Evolutionary conservation across 2,329 filamentous ascomycete genomes (phyloP).

Genomic region (Trichothecium roseum): DNA sequence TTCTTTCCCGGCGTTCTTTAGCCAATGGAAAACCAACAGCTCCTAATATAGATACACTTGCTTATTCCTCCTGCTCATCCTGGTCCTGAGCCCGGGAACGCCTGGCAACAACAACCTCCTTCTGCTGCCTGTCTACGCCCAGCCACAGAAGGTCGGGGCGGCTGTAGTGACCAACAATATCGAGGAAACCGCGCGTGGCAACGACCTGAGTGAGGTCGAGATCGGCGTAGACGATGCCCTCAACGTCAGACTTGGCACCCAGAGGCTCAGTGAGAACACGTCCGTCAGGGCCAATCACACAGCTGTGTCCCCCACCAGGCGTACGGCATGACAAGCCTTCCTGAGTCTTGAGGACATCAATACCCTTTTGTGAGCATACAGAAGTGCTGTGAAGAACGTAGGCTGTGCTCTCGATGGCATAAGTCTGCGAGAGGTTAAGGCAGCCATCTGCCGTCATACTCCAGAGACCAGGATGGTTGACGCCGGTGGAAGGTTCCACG

Average conservation of each 20-base stretch:
- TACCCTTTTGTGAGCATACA: constrained; percentile 27
- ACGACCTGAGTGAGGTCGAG: constrained; percentile 32
- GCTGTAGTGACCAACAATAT: constrained; percentile 23
- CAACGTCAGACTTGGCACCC: constrained; percentile 11
- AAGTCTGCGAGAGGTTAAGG: constrained; percentile 36
- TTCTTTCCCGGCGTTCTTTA: too few species aligned
- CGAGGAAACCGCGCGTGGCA: constrained; percentile 27
- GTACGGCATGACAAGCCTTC: constrained; percentile 17
- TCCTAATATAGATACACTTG: too few species aligned
- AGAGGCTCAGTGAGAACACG: constrained; percentile 9
- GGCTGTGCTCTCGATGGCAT: constrained; percentile 43
- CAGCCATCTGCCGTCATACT: constrained; percentile 23
- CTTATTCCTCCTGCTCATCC: constrained; percentile 1
- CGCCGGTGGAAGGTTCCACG: constrained; percentile 10
- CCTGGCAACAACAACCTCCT: constrained; percentile 7
- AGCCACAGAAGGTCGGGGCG: constrained; percentile 29
- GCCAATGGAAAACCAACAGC: too few species aligned
- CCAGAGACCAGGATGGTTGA: constrained; percentile 14
- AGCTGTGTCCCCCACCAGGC: constrained; percentile 12
- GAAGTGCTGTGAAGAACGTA: constrained; percentile 34
- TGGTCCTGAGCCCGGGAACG: neutral
- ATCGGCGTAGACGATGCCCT: constrained; percentile 40
- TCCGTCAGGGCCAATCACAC: constrained; percentile 13
- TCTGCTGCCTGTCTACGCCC: constrained; percentile 11
- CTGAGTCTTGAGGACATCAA: constrained; percentile 28